A percentile compares a stretch with the other conserved stretches of the same genome.
Conservation (phyloP, 352 stramenopile genomes). For the Globisporangium camurandrum region DNA sequence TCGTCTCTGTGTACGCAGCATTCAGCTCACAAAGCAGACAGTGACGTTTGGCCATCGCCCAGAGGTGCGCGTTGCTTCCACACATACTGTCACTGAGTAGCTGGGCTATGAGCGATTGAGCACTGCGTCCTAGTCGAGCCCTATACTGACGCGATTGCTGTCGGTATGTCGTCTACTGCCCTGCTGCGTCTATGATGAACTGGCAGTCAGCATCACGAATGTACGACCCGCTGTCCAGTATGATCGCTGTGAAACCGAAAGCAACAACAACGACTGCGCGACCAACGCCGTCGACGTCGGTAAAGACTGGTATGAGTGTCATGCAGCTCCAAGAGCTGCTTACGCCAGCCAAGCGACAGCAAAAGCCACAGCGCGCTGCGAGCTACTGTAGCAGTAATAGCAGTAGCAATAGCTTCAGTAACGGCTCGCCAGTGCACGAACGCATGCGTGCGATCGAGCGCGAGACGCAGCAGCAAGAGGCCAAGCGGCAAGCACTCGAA, state of each 20-base stretch:
- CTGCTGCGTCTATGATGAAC: background rate
- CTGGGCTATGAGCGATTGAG: too few relatives aligned
- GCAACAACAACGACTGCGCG: slow-evolving; percentile 8
- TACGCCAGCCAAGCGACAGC: slow-evolving; percentile 21
- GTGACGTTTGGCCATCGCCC: slow-evolving; percentile 72
- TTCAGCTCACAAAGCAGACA: slow-evolving; percentile 29
- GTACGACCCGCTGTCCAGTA: slow-evolving; percentile 56
- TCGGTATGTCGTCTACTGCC: too few relatives aligned
- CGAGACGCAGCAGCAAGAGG: slow-evolving; percentile 7
- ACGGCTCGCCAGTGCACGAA: slow-evolving; percentile 1
- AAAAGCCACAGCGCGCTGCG: slow-evolving; percentile 3
- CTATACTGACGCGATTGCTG: background rate
- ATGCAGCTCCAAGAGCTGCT: slow-evolving; percentile 52
- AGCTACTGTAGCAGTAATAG: background rate
- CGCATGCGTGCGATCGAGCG: slow-evolving; percentile 8
- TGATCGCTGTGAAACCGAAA: slow-evolving; percentile 16
- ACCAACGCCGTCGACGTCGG: slow-evolving; percentile 13
- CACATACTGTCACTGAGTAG: too few relatives aligned
- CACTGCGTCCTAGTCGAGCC: too few relatives aligned
- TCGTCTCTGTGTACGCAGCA: slow-evolving; percentile 8
- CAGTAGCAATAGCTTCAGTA: background rate
- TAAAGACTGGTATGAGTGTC: slow-evolving; percentile 61
- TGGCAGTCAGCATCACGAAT: slow-evolving; percentile 54
- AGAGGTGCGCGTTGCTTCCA: background rate
- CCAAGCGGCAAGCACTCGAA: slow-evolving; percentile 3